A percentile compares a stretch with the other conserved stretches of the same genome.
Conservation (phyloP, 2,329 filamentous ascomycete species). For the Neurospora sp. region DNA sequence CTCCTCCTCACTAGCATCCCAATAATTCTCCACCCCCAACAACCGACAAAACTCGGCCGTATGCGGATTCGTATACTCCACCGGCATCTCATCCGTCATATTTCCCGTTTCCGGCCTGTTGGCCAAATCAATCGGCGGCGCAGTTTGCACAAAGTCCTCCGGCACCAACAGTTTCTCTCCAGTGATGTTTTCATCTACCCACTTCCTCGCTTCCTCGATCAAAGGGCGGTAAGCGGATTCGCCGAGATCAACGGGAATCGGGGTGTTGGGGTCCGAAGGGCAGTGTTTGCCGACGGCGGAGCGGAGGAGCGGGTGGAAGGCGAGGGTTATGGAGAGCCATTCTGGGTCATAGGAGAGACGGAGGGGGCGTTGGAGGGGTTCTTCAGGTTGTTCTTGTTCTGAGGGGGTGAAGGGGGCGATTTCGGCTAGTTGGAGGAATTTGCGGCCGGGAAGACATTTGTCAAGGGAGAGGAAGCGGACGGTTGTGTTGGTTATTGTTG, state of each 20-base stretch:
- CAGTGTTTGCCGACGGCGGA: conserved; percentile 38
- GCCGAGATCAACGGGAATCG: conserved; percentile 51
- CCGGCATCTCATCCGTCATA: conserved; percentile 49
- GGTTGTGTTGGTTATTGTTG: conserved; percentile 64
- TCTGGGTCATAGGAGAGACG: conserved; percentile 77
- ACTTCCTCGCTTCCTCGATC: conserved; percentile 62
- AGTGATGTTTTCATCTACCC: conserved; percentile 73
- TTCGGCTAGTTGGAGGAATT: conserved; percentile 73
- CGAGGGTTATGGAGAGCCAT: conserved; percentile 88
- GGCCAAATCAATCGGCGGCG: conserved; percentile 55
- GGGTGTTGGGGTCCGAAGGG: conserved; percentile 34
- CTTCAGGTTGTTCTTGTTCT: neutral
- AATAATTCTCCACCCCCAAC: conserved; percentile 67
- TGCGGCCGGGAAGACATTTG: conserved; percentile 72
- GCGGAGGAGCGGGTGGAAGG: conserved; percentile 56
- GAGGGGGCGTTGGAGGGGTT: conserved; percentile 24
- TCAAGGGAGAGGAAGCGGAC: conserved; percentile 85
- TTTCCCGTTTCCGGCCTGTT: conserved; percentile 39
- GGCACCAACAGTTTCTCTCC: conserved; percentile 57
- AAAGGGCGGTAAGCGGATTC: conserved; percentile 57
- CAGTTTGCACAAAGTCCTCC: conserved; percentile 67
- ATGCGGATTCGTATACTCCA: conserved; percentile 81
- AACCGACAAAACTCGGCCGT: conserved; percentile 74
- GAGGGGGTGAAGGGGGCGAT: conserved; percentile 39
- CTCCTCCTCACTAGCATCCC: conserved; percentile 63